Base-by-base conservation (phyloP, 1,284 basidiomycete species). In the Entoloma clypeatum region DNA sequence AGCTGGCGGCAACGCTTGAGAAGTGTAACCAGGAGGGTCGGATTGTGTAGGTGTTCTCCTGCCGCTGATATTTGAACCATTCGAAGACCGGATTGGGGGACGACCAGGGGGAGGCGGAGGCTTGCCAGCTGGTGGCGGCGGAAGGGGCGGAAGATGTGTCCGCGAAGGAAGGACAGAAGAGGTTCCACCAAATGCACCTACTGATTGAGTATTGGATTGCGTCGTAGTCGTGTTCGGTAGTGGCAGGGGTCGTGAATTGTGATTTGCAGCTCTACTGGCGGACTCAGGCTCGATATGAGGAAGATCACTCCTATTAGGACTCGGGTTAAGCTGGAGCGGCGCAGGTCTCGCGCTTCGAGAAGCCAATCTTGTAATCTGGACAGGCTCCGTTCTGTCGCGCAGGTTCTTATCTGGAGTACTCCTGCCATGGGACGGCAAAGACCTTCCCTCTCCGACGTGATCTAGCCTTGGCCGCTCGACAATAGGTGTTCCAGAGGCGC, bases 241-340 rank as follows among this genome's bases (percentile, higher is more conserved):
- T 31, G 65, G 67, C 24, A 68, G 58, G 19, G 69, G 70, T n/a
- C 79, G 73, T 11, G 76, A 56, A 41, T 4, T 46, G 46, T 44
- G 59, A 52, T 24, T 62, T 51, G 21, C 51, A 34, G 34, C 51
- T 51, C 52, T 31, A 19, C 68, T 56, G 7, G 77, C 71, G 1
- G 78, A 74, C 48, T 85, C 82, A 27, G 72, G 73, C n/a, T 83
- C 72, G 44, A 87, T 65, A 10, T 74, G 74, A 8, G 86, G 84
- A 4, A 87, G 73, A 56, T 83, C 79, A 5, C 67, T 59, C 31
- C 74, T 65, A 3, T 63, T 64, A 6, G 68, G 55, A 45, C 66
- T 71, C 1, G 69, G 65, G 13, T 69, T 68, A n/a, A 87, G 66
- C 47, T 78, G 74, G 8, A 86, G 65, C 0, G 84, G 84, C 0